phyloP scores from a whole-genome alignment of 2,329 filamentous ascomycete species.

The Beauveria sp. region DNA sequence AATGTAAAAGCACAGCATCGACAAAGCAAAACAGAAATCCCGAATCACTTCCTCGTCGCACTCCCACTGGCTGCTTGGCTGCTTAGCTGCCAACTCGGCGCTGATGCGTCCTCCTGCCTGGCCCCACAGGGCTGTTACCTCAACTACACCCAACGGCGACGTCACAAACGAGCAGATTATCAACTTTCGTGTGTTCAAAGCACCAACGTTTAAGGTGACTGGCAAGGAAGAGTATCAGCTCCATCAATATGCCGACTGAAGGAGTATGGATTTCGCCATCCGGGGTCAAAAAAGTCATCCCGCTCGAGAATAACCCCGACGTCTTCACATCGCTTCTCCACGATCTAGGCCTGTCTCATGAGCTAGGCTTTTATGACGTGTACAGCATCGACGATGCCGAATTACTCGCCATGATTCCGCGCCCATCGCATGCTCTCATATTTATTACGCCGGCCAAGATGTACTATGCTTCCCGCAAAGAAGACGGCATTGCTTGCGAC shows the following conservation, averaged over 20 bases:
- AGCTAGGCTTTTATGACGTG: slow-evolving; percentile 72
- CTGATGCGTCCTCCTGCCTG: slow-evolving; percentile 5
- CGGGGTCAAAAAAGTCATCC: slow-evolving; percentile 30
- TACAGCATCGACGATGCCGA: slow-evolving; percentile 71
- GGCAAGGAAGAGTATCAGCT: background rate
- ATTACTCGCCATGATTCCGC: slow-evolving; percentile 63
- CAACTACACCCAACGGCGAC: background rate
- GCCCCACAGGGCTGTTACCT: background rate
- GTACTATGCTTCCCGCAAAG: slow-evolving; percentile 38
- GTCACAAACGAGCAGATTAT: background rate
- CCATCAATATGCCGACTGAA: slow-evolving; percentile 21
- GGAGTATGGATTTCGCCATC: slow-evolving; percentile 22
- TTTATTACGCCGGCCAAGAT: slow-evolving; percentile 62
- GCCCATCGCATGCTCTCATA: slow-evolving; percentile 68
- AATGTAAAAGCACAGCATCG: too few relatives aligned
- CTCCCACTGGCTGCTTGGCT: background rate
- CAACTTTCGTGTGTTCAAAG: background rate
- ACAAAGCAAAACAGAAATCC: too few relatives aligned
- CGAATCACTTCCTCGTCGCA: background rate
- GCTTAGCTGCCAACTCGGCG: background rate
- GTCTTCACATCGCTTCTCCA: slow-evolving; percentile 67
- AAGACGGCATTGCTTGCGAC: slow-evolving; percentile 19
- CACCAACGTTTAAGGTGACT: too few relatives aligned
- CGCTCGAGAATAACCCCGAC: slow-evolving; percentile 59
- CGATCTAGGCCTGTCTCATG: slow-evolving; percentile 60